Evolutionary conservation across 2,329 filamentous ascomycete species (phyloP), one percentile per base, ranked within the genome.

Genomic region (Colletotrichum musicola): DNA sequence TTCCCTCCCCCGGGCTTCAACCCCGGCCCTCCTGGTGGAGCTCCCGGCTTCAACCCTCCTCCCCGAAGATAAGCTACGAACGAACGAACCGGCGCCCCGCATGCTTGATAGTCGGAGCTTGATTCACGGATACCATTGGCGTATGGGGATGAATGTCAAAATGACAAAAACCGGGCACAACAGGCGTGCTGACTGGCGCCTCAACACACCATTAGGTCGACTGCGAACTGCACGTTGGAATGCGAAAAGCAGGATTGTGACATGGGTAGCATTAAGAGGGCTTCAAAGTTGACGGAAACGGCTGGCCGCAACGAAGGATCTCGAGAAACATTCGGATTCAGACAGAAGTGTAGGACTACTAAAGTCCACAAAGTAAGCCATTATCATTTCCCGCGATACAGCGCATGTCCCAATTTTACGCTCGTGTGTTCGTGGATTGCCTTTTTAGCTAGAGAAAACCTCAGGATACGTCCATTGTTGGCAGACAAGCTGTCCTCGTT

Each of bases 1-100:
- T 84, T 84, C 75, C 83, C 83, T 54, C 84, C 86, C 50, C 83
- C 85, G 40, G 85, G 85, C 20, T 88, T 87, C 77, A 83, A 84
- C 72, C 84, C 84, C 14, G 77, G 74, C 63, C 73, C 77, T 59
- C 78, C 79, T 69, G 81, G 83, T 73, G 88, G 88, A 69, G 81
- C 90, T 57, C 91, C 92, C 68, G 92, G 93, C 71, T 95, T 95
- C 82, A 92, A 94, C 81, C 90, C 89, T 70, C 90, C 92, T 67
- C 89, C 90, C 62, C 85, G 88, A 80, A 82, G 86, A 83, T 89
- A 83, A 73, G 60, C 59, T 62, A 68, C 50, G 61, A 59, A 70
- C 46, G 35, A 57, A 49, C 53, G 54, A 54, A 49, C 73, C 72
- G 65, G 73, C 56, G 64, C 65, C 70, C 60, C 65, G 50, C 40